These are phyloP conservation scores for Violaceomyces palustris DNA, from an alignment of 1,284 basidiomycete species.

Conservation along the genomic window DNA sequence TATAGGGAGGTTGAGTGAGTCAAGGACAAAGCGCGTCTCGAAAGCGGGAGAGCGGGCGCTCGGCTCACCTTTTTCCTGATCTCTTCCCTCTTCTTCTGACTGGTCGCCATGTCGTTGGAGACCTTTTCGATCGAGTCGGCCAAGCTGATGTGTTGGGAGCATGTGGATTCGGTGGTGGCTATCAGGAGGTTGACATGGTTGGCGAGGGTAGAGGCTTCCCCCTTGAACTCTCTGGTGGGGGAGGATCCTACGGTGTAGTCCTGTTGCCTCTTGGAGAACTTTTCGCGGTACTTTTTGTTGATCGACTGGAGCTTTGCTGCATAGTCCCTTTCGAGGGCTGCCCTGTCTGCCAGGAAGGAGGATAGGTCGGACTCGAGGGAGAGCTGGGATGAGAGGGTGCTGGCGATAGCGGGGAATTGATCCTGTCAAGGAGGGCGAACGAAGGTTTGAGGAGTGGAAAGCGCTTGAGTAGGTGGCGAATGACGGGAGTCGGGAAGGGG, in stretches of 20 bases:
- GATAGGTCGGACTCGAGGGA: conserved; percentile 19
- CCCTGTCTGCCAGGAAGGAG: conserved; percentile 27
- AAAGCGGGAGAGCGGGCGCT: not conserved
- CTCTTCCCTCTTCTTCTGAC: conserved; percentile 18
- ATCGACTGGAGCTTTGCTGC: conserved; percentile 23
- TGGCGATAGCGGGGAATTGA: conserved; percentile 19
- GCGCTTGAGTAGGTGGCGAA: too few species aligned
- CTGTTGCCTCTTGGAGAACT: conserved; percentile 18
- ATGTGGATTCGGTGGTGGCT: conserved; percentile 8
- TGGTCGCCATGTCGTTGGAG: conserved; percentile 8
- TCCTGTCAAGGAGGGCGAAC: too few species aligned
- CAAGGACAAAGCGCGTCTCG: too few species aligned
- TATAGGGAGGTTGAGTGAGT: not conserved
- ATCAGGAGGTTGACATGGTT: conserved; percentile 12
- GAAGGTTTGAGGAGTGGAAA: too few species aligned
- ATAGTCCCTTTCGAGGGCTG: conserved; percentile 35
- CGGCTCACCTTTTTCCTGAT: conserved; percentile 18
- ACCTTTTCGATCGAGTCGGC: conserved; percentile 14
- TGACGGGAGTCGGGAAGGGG: too few species aligned
- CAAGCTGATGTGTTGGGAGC: conserved; percentile 10
- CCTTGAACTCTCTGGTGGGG: conserved; percentile 27
- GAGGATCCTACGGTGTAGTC: conserved; percentile 27
- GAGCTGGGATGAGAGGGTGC: conserved; percentile 21
- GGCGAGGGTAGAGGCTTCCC: conserved; percentile 12
- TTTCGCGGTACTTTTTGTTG: conserved; percentile 27